These are phyloP conservation scores for Vitellaria paradoxa DNA, from an alignment of 179 eudicot genomes.

Conservation along the genomic window DNA sequence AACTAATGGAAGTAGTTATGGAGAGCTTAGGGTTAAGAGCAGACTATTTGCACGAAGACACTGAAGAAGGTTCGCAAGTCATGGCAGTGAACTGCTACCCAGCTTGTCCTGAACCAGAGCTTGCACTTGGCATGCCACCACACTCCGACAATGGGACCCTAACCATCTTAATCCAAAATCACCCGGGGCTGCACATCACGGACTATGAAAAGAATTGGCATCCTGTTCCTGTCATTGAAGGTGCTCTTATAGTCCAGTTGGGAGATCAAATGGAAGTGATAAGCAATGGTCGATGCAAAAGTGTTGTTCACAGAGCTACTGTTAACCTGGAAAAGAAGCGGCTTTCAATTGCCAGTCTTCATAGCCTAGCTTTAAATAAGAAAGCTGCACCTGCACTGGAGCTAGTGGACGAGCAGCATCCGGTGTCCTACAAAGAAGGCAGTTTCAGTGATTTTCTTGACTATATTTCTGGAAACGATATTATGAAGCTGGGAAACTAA, in stretches of 20 bases:
- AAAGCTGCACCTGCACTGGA: conserved; percentile 52
- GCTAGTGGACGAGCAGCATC: conserved; percentile 45
- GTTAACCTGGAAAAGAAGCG: conserved; percentile 46
- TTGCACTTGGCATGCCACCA: conserved; percentile 63
- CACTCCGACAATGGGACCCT: conserved; percentile 63
- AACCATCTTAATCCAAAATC: conserved; percentile 54
- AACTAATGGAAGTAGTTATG: conserved; percentile 38
- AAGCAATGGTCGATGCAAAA: conserved; percentile 66
- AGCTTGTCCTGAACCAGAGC: conserved; percentile 57
- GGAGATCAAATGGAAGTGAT: conserved; percentile 78
- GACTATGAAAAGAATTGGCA: conserved; percentile 52
- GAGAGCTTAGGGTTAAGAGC: conserved; percentile 55
- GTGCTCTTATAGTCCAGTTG: conserved; percentile 47
- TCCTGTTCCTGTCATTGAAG: conserved; percentile 39
- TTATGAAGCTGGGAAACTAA: conserved; percentile 37
- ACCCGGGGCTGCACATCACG: conserved; percentile 54
- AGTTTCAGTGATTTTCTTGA: conserved; percentile 54
- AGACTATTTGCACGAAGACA: conserved; percentile 32
- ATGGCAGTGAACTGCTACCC: conserved; percentile 62
- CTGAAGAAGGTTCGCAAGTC: conserved; percentile 49
- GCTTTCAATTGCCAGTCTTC: conserved; percentile 62
- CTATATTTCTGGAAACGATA: conserved; percentile 40
- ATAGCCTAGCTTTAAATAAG: conserved; percentile 57
- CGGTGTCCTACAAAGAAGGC: conserved; percentile 44
- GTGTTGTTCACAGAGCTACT: conserved; percentile 55